Conservation (phyloP, 495 filamentous ascomycete genomes). For the Halenospora varia region DNA sequence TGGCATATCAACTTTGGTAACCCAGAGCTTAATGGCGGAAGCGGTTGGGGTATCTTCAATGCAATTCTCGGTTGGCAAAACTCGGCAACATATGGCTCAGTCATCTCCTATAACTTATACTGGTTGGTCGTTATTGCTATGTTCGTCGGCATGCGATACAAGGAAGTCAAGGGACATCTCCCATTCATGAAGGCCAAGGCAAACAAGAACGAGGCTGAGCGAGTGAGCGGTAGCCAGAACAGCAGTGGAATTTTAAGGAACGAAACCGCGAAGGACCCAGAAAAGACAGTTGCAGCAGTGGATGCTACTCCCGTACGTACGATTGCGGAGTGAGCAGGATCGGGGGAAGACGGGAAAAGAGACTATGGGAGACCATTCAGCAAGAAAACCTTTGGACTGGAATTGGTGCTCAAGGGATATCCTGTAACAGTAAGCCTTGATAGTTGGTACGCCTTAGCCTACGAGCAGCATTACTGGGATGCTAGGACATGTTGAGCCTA, state of each 20-base stretch:
- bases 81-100: conserved; percentile 77
- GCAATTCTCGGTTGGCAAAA: conserved; percentile 82
- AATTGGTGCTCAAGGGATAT: too few species aligned
- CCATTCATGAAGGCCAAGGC: conserved; percentile 48
- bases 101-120: conserved; percentile 87
- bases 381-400: too few species aligned
- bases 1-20: conserved; percentile 95
- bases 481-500: too few species aligned
- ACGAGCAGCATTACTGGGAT: too few species aligned
- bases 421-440: too few species aligned
- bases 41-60: conserved; percentile 91
- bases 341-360: too few species aligned
- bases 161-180: conserved; percentile 63
- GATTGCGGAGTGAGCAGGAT: conserved; percentile 5
- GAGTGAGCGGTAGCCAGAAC: not conserved
- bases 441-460: too few species aligned
- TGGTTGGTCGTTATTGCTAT: conserved; percentile 65
- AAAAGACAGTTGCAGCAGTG: conserved; percentile 3
- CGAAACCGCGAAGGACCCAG: not conserved
- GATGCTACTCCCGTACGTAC: not conserved
- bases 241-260: conserved; percentile 10
- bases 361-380: too few species aligned
- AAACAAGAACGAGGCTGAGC: not conserved
- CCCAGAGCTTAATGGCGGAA: conserved; percentile 63
- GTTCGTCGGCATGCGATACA: conserved; percentile 60